Conservation (phyloP, 768 basidiomycete species). For the Panaeolus cyanescens region DNA sequence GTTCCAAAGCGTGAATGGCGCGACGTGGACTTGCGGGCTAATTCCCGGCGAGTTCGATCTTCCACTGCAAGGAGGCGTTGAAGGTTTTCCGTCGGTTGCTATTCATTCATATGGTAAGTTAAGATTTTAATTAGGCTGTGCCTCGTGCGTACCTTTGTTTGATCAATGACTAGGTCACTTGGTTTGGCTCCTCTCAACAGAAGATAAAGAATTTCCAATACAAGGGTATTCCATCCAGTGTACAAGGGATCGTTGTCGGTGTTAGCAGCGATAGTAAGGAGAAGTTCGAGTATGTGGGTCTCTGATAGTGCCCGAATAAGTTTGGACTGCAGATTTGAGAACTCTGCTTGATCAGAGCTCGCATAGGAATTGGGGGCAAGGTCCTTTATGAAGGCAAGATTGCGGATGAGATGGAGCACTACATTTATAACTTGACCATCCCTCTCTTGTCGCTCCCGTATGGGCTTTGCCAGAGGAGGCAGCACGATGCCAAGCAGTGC, state of each 20-base stretch:
- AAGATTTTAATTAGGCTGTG: conserved; percentile 2
- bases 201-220: conserved; percentile 92
- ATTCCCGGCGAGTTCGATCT: conserved; percentile 59
- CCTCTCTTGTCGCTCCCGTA: conserved; percentile 70
- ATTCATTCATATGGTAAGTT: conserved; percentile 11
- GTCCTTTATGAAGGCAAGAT: conserved; percentile 94
- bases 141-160: conserved; percentile 55
- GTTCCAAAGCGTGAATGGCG: conserved; percentile 97
- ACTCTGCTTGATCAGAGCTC: conserved; percentile 80
- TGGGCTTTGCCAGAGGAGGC: conserved; percentile 72
- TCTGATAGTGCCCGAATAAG: conserved; percentile 72
- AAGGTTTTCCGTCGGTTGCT: conserved; percentile 73
- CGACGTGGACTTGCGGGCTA: conserved; percentile 58
- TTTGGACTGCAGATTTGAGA: conserved; percentile 75
- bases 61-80: conserved; percentile 80
- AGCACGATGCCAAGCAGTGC: conserved; percentile 76
- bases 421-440: conserved; percentile 90
- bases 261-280: conserved; percentile 87
- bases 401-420: conserved; percentile 86
- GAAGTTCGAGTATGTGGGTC: conserved; percentile 71
- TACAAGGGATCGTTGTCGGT: conserved; percentile 75
- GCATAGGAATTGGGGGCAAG: conserved; percentile 67
- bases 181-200: conserved; percentile 83
- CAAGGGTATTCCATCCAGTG: conserved; percentile 84
- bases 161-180: conserved; percentile 53